Percentiles rank a stretch among this genome's conserved stretches.
Evolutionary conservation across 2,329 filamentous ascomycete species (phyloP).

Genomic region (Fusarium torreyae): DNA sequence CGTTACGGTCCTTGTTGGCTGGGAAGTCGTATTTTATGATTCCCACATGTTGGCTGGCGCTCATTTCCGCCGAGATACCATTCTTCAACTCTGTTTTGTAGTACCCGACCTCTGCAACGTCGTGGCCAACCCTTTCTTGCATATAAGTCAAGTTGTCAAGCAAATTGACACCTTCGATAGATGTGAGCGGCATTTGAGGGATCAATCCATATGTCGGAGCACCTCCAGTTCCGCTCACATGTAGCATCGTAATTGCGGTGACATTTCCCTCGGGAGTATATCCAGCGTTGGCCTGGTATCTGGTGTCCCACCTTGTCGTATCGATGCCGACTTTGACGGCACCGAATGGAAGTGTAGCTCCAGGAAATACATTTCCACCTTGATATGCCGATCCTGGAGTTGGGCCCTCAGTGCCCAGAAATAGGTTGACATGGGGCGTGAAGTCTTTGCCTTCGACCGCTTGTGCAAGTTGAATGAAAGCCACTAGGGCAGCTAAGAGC

Average conservation of each 20-base stretch:
- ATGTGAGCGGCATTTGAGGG: slow-evolving; percentile 63
- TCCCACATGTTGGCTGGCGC: slow-evolving; percentile 64
- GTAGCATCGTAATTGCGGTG: slow-evolving; percentile 67
- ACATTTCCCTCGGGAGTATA: slow-evolving; percentile 61
- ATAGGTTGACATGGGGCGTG: slow-evolving; percentile 59
- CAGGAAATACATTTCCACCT: slow-evolving; percentile 62
- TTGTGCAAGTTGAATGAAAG: background rate
- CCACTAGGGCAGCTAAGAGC: background rate
- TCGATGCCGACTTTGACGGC: slow-evolving; percentile 63
- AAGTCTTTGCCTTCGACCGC: slow-evolving; percentile 6
- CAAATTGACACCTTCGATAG: slow-evolving; percentile 60
- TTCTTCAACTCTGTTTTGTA: slow-evolving; percentile 66
- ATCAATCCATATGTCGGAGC: slow-evolving; percentile 72
- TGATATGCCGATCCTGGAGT: slow-evolving; percentile 60
- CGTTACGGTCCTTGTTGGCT: slow-evolving; percentile 55
- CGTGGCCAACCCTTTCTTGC: slow-evolving; percentile 57
- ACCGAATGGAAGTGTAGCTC: slow-evolving; percentile 60
- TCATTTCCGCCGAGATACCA: slow-evolving; percentile 64
- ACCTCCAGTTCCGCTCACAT: slow-evolving; percentile 71
- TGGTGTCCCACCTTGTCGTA: slow-evolving; percentile 45
- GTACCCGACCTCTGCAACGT: slow-evolving; percentile 67
- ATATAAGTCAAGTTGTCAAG: slow-evolving; percentile 65
- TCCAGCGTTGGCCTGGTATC: slow-evolving; percentile 53
- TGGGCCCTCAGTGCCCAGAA: slow-evolving; percentile 65
- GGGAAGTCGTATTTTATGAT: slow-evolving; percentile 69